Conservation (phyloP, 2,329 filamentous ascomycete species). For the Elsinoe batatas region DNA sequence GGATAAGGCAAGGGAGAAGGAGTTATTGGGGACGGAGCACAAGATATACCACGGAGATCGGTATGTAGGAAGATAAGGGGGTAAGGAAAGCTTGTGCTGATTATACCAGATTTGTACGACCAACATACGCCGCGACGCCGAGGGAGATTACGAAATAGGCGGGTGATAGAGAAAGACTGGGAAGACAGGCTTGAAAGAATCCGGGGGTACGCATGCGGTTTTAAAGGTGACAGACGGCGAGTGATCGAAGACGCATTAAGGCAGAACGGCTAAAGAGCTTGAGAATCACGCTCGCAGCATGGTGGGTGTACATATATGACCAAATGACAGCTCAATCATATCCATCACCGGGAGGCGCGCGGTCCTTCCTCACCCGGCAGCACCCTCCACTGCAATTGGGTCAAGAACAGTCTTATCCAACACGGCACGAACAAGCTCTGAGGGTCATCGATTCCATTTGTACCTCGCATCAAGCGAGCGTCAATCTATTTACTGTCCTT, state of each 20-base stretch:
- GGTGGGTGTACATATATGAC: constrained; percentile 4
- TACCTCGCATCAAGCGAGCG: constrained; percentile 7
- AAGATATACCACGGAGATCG: constrained; percentile 82
- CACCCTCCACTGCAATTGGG: too few relatives aligned
- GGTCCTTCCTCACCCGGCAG: too few relatives aligned
- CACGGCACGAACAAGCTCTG: neutral
- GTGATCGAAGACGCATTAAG: neutral
- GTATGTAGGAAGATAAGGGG: constrained; percentile 42
- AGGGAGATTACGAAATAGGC: constrained; percentile 46
- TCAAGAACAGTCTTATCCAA: too few relatives aligned
- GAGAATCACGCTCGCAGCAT: neutral
- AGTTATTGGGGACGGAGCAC: constrained; percentile 71
- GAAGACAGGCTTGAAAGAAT: too few relatives aligned
- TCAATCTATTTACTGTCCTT: constrained; percentile 1
- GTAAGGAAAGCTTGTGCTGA: neutral
- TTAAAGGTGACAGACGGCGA: too few relatives aligned
- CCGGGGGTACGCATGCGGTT: too few relatives aligned
- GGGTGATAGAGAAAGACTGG: neutral
- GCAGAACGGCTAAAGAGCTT: neutral
- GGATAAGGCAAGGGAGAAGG: constrained; percentile 81
- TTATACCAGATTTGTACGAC: constrained; percentile 61
- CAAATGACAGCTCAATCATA: neutral
- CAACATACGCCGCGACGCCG: constrained; percentile 67
- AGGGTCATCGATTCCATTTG: constrained; percentile 4
- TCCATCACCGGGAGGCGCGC: neutral